These are phyloP conservation scores for Hyphodiscus hymeniophilus DNA, from an alignment of 495 filamentous ascomycete species.

Conservation along the genomic window DNA sequence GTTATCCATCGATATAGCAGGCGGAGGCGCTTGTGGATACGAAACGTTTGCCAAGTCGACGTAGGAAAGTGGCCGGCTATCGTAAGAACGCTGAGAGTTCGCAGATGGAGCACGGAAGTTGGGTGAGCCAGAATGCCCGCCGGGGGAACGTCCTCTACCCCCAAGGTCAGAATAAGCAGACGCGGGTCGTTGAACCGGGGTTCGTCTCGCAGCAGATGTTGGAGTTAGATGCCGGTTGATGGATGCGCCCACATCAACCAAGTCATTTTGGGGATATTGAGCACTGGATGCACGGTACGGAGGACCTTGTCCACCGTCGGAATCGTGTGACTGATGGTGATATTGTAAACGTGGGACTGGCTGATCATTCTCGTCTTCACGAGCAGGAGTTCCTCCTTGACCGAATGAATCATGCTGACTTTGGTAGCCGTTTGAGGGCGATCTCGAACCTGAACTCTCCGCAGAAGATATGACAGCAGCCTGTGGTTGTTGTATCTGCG, in stretches of 20 bases:
- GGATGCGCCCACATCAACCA: conserved; percentile 28
- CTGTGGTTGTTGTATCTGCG: conserved; percentile 33
- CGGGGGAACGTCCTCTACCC: conserved; percentile 50
- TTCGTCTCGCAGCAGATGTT: conserved; percentile 38
- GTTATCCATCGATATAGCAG: conserved; percentile 67
- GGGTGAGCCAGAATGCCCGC: conserved; percentile 39
- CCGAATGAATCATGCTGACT: background rate
- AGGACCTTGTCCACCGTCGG: conserved; percentile 6
- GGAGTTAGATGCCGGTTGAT: conserved; percentile 53
- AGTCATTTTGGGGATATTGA: conserved; percentile 26
- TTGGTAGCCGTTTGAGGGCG: conserved; percentile 13
- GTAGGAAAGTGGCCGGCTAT: conserved; percentile 71
- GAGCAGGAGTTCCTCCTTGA: background rate
- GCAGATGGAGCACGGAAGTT: conserved; percentile 50
- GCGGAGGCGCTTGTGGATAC: conserved; percentile 73
- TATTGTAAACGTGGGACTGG: conserved; percentile 47
- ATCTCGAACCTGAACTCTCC: conserved; percentile 29
- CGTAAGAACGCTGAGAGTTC: conserved; percentile 62
- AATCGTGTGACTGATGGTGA: conserved; percentile 35
- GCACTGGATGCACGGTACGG: background rate
- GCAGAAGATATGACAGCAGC: conserved; percentile 34
- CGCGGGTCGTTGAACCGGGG: conserved; percentile 53
- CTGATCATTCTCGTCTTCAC: conserved; percentile 13
- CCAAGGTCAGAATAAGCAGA: conserved; percentile 67
- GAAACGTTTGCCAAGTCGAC: conserved; percentile 81